Evolutionary conservation across 257 asterid genomes (phyloP).

Genomic region (Buddleja alternifolia): DNA sequence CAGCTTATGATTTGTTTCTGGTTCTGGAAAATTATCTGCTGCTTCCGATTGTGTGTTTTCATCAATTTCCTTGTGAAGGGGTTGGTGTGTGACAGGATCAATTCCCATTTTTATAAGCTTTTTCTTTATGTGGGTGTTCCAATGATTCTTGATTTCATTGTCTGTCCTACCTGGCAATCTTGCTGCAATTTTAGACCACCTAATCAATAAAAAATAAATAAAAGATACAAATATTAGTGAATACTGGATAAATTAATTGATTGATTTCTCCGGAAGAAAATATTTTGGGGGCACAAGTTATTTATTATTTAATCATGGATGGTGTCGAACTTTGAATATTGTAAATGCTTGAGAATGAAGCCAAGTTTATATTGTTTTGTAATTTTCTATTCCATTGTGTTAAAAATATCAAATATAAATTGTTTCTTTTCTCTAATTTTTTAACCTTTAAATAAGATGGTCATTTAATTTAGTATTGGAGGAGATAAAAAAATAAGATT

Average conservation of each 20-base stretch:
- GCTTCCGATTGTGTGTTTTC: constrained; percentile 22
- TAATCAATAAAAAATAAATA: constrained; percentile 16
- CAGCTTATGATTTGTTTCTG: constrained; percentile 45
- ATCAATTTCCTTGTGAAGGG: constrained; percentile 46
- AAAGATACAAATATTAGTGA: constrained; percentile 43
- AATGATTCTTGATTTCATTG: constrained; percentile 91
- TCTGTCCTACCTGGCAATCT: constrained; percentile 91
- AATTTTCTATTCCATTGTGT: too few species aligned
- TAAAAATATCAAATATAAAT: too few species aligned
- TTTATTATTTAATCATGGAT: background rate
- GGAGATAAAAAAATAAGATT: too few species aligned
- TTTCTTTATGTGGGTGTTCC: constrained; percentile 97
- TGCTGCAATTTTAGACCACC: constrained; percentile 96
- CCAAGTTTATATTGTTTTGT: background rate
- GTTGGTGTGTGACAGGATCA: constrained; percentile 87
- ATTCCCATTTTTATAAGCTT: constrained; percentile 89
- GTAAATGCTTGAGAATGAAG: background rate
- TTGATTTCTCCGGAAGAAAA: constrained; percentile 33
- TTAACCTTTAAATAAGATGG: too few species aligned
- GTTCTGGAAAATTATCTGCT: constrained; percentile 17
- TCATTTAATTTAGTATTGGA: too few species aligned
- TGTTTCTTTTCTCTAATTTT: too few species aligned
- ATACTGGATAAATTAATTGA: background rate
- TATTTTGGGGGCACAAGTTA: background rate
- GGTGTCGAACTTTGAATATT: background rate